Evolutionary conservation across 257 asterid species (phyloP).

Genomic region (Jacaranda copaia): DNA sequence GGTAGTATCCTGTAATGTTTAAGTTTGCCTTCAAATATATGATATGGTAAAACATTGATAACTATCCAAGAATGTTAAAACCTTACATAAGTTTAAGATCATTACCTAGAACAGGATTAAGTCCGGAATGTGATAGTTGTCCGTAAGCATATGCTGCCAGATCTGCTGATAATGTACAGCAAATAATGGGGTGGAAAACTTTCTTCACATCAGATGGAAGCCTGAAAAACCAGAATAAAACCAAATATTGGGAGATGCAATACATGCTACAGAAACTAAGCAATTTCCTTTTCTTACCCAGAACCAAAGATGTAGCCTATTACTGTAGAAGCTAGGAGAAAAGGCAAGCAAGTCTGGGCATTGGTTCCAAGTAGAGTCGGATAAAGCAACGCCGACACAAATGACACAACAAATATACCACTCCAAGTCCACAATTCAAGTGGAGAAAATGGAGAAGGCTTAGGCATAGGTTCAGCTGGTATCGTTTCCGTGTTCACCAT

Average conservation of each 20-base stretch:
- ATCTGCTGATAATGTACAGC: constrained; percentile 89
- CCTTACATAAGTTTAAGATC: background rate
- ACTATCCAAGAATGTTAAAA: background rate
- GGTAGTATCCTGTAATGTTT: constrained; percentile 70
- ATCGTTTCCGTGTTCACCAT: constrained; percentile 86
- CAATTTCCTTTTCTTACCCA: constrained; percentile 55
- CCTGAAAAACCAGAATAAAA: constrained; percentile 50
- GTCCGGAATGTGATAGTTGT: constrained; percentile 64
- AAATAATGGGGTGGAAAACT: constrained; percentile 91
- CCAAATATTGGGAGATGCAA: constrained; percentile 3
- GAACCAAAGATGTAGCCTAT: constrained; percentile 89
- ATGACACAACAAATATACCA: constrained; percentile 67
- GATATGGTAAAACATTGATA: background rate
- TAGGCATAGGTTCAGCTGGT: constrained; percentile 92
- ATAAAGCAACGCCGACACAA: constrained; percentile 66
- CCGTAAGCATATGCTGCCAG: constrained; percentile 88
- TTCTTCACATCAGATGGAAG: constrained; percentile 77
- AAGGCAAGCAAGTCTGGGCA: constrained; percentile 92
- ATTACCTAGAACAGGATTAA: constrained; percentile 85
- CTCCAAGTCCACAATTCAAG: constrained; percentile 84
- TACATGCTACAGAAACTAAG: constrained; percentile 25
- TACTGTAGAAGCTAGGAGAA: constrained; percentile 89
- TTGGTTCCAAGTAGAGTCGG: constrained; percentile 85
- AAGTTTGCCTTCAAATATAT: constrained; percentile 23
- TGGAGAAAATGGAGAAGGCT: constrained; percentile 87